Evolutionary conservation across 768 basidiomycete genomes (phyloP), one percentile per base, ranked within the genome.

Genomic region (Boletus insuetus): DNA sequence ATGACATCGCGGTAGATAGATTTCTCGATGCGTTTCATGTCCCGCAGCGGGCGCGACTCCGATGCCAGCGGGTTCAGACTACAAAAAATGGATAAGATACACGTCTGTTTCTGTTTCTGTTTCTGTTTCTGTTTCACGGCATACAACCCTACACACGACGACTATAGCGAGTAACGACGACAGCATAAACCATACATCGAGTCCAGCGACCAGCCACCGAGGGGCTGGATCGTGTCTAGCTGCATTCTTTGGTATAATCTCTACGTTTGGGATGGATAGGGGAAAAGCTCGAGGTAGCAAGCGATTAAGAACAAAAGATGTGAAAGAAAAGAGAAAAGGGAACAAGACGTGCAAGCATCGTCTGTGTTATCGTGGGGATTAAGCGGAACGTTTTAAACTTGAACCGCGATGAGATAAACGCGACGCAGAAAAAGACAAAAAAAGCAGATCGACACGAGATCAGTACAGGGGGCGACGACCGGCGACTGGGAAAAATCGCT

Each of bases 201-300:
- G 41, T 35, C 44, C 45, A 37, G 29, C 19, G 35, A 38, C 41
- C 20, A 41, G 46, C 29, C 29, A 29, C 29, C 9, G 29, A 29
- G 9, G n/a, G 19, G 20, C 14, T 50, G 49, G 49, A 29, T 57
- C 26, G 35, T 40, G 43, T 64, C 63, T 64, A 62, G 19, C 46
- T 55, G 43, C 37, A 26, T 55, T 58, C 55, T 42, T 51, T 67
- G 64, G 65, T 67, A 67, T 66, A 58, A 17, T 55, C 40, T 67
- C 58, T 56, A 69, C 54, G 39, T 61, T 49, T 38, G 42, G 47
- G 46, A 29, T 29, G 55, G 47, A 39, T 52, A 46, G 20, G 38
- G 44, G 43, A 24, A 47, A 34, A 16, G 2, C n/a, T 35, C 34
- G 14, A 3, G 34, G 7, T 8, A 39, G 11, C n/a, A 54, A 31